Evolutionary conservation across 345 rosid species (phyloP), one percentile per base, ranked within the genome.

Genomic region (Corymbia maculata): DNA sequence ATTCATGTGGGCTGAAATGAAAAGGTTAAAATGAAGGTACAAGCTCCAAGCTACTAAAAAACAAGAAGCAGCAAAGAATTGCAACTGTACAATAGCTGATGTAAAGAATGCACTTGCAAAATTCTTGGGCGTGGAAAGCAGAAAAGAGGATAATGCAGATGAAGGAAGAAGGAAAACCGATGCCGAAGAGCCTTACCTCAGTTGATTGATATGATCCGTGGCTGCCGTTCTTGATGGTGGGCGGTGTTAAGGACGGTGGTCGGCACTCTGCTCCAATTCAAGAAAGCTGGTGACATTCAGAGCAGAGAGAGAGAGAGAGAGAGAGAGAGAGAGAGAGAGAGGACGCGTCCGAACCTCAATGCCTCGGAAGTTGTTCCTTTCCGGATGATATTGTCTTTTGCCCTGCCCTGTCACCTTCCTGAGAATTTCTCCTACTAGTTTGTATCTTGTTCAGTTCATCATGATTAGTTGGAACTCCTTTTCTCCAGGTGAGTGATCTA

Each of bases 31-130:
- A 66, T 16, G 32, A 89, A 91, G 92, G 92, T 92, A 97, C 97
- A 97, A 95, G 91, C 93, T 97, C 53, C 93, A 94, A 96, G 85
- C 88, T 52, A 92, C 92, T 91, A 96, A 96, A n/a, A 97, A 97
- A 91, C 95, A 94, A 93, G 97, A 93, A 88, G 97, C 98, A 5
- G 98, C 98, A 36, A 94, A 94, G 91, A 94, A 90, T 14, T 97
- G 96, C 84, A 92, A 95, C 30, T 96, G 99, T 89, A 95, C 99
- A 1, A 90, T 95, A 53, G 92, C 95, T 15, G 99, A 97, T 28
- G 97, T 96, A 45, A 98, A 97, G 93, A 94, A 91, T 70, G 94
- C 96, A 0, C 93, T 96, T 88, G 91, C 98, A 8, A 97, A 96
- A 97, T 36, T 36, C 42, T 36, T 36, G 42, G 42, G 42, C 42